Evolutionary conservation across 2,329 filamentous ascomycete genomes (phyloP), one percentile per base, ranked within the genome.

Genomic region (Apiospora marii): DNA sequence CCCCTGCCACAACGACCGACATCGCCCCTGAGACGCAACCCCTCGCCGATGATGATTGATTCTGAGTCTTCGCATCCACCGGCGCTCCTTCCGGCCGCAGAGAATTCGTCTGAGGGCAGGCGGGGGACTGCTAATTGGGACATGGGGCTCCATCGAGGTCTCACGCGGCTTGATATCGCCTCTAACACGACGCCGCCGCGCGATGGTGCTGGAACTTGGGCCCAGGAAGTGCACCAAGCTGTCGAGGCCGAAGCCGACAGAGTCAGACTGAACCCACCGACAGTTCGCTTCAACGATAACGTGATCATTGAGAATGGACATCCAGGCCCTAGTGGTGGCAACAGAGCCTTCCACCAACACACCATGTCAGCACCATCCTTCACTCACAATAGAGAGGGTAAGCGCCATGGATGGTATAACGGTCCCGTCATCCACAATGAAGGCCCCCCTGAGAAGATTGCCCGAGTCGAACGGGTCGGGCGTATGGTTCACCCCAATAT

Each of bases 31-130:
- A 88, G 90, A 68, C 90, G 92, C 67, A 88, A 88, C 71, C 86
- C 90, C 2, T 95, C 93, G 70, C 93, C 94, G 0, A 95, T 96
- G 93, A 89, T 93, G 79, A 83, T 95, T 13, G 94, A 97, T 76
- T 78, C 83, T 46, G 81, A 88, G 77, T 70, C 83, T 74, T 46
- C 83, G 73, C 76, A 83, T 80, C 82, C 82, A 69, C 76, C 84
- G 22, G 70, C 83, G 0, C 75, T 81, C 4, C 76, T 81, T 13
- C 81, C 80, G 2, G 73, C 77, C 3, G 73, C 78, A 2, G 81
- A 82, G 4, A 77, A 80, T 13, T 78, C 79, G 14, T 73, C 80
- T 5, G 86, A 89, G 10, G 86, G 89, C 12, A 84, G 86, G 46
- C 85, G 88, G 43, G 86, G 85, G 73, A 81, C 86, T n/a, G 83